phyloP scores from a whole-genome alignment of 2,329 filamentous ascomycete species.

The Plectosphaerella sp. region DNA sequence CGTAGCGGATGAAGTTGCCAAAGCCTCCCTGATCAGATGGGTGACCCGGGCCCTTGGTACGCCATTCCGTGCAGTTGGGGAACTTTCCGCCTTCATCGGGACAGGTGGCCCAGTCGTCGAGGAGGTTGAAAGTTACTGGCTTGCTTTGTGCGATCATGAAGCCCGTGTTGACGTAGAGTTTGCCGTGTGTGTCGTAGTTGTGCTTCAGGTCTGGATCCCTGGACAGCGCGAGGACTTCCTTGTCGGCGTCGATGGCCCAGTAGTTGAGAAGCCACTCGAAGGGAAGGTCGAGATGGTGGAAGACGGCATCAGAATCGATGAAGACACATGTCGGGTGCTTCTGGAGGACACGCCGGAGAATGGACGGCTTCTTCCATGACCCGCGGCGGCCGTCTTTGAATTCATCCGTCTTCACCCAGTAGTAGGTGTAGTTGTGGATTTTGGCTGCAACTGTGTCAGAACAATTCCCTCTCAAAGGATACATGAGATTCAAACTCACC shows the following conservation, averaged over 20 bases:
- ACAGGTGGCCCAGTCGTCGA: conserved; percentile 1
- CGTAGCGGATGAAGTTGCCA: conserved; percentile 37
- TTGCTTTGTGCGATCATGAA: conserved; percentile 2
- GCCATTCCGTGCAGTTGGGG: conserved; percentile 31
- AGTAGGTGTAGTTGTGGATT: conserved; percentile 43
- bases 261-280: conserved; percentile 44
- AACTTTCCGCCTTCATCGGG: conserved; percentile 1
- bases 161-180: conserved; percentile 26
- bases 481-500: conserved; percentile 17
- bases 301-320: conserved; percentile 40
- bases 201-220: conserved; percentile 28
- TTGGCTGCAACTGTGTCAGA: conserved; percentile 26
- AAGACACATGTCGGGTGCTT: conserved; percentile 37
- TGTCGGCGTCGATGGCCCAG: conserved; percentile 34
- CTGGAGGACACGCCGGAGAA: conserved; percentile 35
- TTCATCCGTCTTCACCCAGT: conserved; percentile 33
- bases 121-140: conserved; percentile 1
- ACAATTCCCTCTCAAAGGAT: background rate
- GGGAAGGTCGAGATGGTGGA: conserved; percentile 35
- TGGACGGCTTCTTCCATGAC: conserved; percentile 40
- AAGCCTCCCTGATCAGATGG: conserved; percentile 41
- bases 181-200: conserved; percentile 34
- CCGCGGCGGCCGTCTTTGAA: conserved; percentile 31
- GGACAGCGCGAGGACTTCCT: conserved; percentile 35
- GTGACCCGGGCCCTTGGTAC: conserved; percentile 26